phyloP scores from a whole-genome alignment of 352 stramenopile genomes.

The Halophytophthora batemanensis region DNA sequence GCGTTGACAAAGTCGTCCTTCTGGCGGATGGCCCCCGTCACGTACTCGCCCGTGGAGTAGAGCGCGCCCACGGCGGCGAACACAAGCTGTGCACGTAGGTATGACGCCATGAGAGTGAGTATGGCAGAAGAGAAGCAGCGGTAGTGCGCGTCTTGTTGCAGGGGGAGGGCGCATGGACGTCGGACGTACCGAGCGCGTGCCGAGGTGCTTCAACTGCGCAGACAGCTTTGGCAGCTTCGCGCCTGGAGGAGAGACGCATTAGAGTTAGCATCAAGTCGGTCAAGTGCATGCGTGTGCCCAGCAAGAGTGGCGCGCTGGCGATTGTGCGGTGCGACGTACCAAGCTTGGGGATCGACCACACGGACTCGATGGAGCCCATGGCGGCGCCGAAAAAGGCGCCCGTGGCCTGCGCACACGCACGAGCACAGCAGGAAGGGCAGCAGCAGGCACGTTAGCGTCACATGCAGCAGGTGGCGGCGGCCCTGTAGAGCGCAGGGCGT shows the following conservation, averaged over 20 bases:
- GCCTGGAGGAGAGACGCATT: slow-evolving; percentile 26
- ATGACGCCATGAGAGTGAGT: not conserved
- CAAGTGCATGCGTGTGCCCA: not conserved
- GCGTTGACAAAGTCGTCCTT: slow-evolving; percentile 73
- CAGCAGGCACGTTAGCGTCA: not conserved
- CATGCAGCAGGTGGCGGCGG: not conserved
- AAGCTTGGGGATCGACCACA: slow-evolving; percentile 87
- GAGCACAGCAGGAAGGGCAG: not conserved
- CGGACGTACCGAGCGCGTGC: slow-evolving; percentile 55
- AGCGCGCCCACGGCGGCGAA: slow-evolving; percentile 63
- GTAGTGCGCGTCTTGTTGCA: not conserved
- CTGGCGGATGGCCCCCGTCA: slow-evolving; percentile 59
- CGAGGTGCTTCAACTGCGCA: slow-evolving; percentile 77
- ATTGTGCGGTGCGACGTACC: slow-evolving; percentile 56
- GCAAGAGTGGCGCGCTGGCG: no score
- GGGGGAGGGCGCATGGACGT: not conserved
- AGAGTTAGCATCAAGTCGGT: not conserved
- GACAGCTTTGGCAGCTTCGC: slow-evolving; percentile 81
- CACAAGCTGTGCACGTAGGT: slow-evolving; percentile 45
- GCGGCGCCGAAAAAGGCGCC: slow-evolving; percentile 78
- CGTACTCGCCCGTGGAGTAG: slow-evolving; percentile 68
- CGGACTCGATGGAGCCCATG: slow-evolving; percentile 75
- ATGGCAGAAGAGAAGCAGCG: slow-evolving; percentile 1
- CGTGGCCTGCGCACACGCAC: slow-evolving; percentile 34
- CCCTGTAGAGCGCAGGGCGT: not conserved